A percentile compares a stretch with the other conserved stretches of the same genome.
These are phyloP conservation scores for Saccharomycopsis sp. DNA, from an alignment of 805 yeast species.

Conservation along the genomic window DNA sequence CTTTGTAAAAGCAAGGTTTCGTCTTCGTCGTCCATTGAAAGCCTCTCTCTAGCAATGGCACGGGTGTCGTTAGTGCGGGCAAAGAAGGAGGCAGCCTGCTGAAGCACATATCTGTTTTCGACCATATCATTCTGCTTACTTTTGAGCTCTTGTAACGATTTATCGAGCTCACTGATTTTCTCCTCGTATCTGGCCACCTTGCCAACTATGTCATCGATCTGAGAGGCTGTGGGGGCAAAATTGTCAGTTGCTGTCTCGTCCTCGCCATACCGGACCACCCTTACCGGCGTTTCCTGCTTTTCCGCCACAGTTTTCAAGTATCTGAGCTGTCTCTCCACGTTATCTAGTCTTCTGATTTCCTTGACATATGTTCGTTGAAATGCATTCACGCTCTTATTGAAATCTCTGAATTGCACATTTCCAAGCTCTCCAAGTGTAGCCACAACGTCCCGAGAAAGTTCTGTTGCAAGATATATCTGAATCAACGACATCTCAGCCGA, in stretches of 20 bases:
- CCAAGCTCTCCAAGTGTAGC: slow-evolving; percentile 83
- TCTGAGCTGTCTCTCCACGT: slow-evolving; percentile 79
- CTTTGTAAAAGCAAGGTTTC: slow-evolving; percentile 34
- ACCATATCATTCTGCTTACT: slow-evolving; percentile 56
- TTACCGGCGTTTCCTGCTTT: slow-evolving; percentile 36
- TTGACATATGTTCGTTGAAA: slow-evolving; percentile 89
- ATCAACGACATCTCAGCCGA: slow-evolving; percentile 97
- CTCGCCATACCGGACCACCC: slow-evolving; percentile 31
- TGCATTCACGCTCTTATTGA: slow-evolving; percentile 69
- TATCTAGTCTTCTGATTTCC: slow-evolving; percentile 78
- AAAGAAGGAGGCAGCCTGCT: slow-evolving; percentile 43
- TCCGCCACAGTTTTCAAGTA: slow-evolving; percentile 45
- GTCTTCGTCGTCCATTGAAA: slow-evolving; percentile 32
- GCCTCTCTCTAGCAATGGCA: slow-evolving; percentile 24
- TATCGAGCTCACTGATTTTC: slow-evolving; percentile 64
- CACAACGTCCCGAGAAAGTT: slow-evolving; percentile 81
- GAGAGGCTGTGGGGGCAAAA: slow-evolving; percentile 41
- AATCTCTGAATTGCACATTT: slow-evolving; percentile 79
- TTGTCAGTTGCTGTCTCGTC: slow-evolving; percentile 33
- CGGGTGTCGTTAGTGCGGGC: slow-evolving; percentile 30
- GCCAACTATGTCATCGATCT: slow-evolving; percentile 63
- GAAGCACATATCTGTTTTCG: slow-evolving; percentile 62
- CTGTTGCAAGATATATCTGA: slow-evolving; percentile 86
- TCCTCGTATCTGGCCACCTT: slow-evolving; percentile 64
- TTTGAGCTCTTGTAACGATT: slow-evolving; percentile 58